Conservation (phyloP, 306 rosid species). For the Medicago truncatula region DNA sequence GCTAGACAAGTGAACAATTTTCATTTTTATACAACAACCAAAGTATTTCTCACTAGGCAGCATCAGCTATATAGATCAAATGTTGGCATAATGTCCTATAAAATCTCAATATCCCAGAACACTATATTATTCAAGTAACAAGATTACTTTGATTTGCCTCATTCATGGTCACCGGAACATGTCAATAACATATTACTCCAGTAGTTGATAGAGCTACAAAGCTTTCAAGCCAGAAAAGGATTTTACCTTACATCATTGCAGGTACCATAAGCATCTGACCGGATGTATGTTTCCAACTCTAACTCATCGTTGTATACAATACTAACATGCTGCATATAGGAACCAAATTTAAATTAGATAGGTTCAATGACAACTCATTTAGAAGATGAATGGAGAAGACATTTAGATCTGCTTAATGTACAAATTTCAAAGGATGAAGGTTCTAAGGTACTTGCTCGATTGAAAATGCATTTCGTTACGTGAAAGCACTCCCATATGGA, state of each 20-base stretch:
- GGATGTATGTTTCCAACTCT: slow-evolving; percentile 82
- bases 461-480: slow-evolving; percentile 24
- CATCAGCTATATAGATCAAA: not conserved
- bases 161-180: not conserved
- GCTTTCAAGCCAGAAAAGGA: slow-evolving; percentile 38
- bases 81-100: not conserved
- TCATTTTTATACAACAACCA: not conserved
- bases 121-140: not conserved
- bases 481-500: slow-evolving; percentile 19
- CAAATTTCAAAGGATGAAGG: slow-evolving; percentile 18
- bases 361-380: slow-evolving; percentile 34
- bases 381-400: slow-evolving; percentile 30
- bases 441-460: slow-evolving; percentile 28
- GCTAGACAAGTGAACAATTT: slow-evolving; percentile 32
- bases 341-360: slow-evolving; percentile 42
- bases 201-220: slow-evolving; percentile 34
- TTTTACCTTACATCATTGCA: slow-evolving; percentile 67
- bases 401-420: slow-evolving; percentile 2
- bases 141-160: slow-evolving; percentile 23
- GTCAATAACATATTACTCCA: slow-evolving; percentile 26
- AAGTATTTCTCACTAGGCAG: not conserved
- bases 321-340: slow-evolving; percentile 69
- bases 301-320: slow-evolving; percentile 80
- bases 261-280: slow-evolving; percentile 76
- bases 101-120: slow-evolving; percentile 18